phyloP scores from a whole-genome alignment of 108 stramenopile species.

The Phaeodactylum tricornutum region DNA sequence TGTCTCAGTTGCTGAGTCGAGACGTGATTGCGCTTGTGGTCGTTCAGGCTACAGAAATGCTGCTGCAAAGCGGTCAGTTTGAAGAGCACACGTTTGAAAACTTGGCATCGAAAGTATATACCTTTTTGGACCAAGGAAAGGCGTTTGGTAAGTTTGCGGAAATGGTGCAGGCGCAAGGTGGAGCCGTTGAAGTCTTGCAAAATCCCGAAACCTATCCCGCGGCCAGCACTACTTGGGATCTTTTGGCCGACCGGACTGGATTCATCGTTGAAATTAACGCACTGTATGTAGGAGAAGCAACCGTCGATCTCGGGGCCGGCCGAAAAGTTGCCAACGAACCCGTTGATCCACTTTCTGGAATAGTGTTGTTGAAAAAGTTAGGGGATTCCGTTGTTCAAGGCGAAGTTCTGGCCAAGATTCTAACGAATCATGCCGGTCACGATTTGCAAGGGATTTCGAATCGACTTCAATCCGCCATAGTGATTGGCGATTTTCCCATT shows the following conservation, averaged over 20 bases:
- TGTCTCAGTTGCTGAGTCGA: constrained; percentile 6
- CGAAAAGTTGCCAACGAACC: constrained; percentile 39
- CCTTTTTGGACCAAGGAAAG: constrained; percentile 42
- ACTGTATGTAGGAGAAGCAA: constrained; percentile 34
- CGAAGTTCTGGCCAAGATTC: constrained; percentile 37
- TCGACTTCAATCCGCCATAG: no score
- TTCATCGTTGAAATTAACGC: constrained; percentile 43
- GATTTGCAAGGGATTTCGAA: no score
- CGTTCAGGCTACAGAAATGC: constrained; percentile 62
- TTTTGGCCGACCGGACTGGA: constrained; percentile 24
- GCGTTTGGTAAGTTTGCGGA: constrained; percentile 52
- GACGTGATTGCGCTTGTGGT: constrained; percentile 56
- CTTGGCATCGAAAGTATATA: constrained; percentile 27
- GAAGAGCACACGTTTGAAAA: constrained; percentile 18
- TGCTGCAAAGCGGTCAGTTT: constrained; percentile 39
- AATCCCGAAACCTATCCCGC: constrained; percentile 3
- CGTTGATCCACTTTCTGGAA: constrained; percentile 54
- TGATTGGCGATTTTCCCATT: no score
- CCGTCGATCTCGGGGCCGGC: constrained; percentile 62
- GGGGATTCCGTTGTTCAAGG: constrained; percentile 42
- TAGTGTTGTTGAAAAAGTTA: constrained; percentile 36
- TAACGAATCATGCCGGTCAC: no score
- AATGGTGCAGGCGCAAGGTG: constrained; percentile 76
- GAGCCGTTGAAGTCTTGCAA: constrained; percentile 18
- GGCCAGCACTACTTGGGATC: constrained; percentile 1